Evolutionary conservation across 495 filamentous ascomycete species (phyloP).

Genomic region (Evansstolkia leycettana): DNA sequence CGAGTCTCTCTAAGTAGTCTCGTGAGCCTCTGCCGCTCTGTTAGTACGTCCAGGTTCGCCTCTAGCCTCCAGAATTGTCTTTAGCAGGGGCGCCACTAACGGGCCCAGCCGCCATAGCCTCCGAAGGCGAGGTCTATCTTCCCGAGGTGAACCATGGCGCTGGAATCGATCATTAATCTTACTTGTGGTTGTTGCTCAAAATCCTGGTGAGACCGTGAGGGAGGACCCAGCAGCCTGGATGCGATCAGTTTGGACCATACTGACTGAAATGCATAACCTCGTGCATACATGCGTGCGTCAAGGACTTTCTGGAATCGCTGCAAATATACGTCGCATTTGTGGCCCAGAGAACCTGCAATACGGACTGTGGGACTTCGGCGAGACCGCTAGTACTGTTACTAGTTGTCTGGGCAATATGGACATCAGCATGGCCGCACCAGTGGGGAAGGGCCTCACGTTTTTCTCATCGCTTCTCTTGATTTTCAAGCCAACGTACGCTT

Average conservation of each 20-base stretch:
- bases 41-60: too few species aligned
- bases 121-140: constrained; percentile 12
- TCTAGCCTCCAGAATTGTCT: too few species aligned
- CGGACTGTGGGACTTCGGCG: too few species aligned
- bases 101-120: constrained; percentile 15
- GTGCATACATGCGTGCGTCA: constrained; percentile 4
- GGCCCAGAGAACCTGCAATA: constrained; percentile 4
- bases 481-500: too few species aligned
- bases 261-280: constrained; percentile 16
- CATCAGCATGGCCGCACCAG: neutral
- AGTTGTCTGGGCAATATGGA: neutral
- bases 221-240: constrained; percentile 21
- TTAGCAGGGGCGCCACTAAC: constrained; percentile 9
- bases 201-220: neutral
- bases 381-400: too few species aligned
- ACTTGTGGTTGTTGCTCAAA: too few species aligned
- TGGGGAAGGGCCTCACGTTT: too few species aligned
- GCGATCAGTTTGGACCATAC: constrained; percentile 4
- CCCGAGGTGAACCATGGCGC: constrained; percentile 32
- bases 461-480: too few species aligned
- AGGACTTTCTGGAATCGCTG: neutral
- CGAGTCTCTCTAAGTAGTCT: too few species aligned
- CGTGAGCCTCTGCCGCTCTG: too few species aligned
- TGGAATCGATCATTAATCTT: constrained; percentile 20
- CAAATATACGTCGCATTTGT: constrained; percentile 1